Conservation (phyloP, 163 green algal species). For the Prototheca stagnorum region DNA sequence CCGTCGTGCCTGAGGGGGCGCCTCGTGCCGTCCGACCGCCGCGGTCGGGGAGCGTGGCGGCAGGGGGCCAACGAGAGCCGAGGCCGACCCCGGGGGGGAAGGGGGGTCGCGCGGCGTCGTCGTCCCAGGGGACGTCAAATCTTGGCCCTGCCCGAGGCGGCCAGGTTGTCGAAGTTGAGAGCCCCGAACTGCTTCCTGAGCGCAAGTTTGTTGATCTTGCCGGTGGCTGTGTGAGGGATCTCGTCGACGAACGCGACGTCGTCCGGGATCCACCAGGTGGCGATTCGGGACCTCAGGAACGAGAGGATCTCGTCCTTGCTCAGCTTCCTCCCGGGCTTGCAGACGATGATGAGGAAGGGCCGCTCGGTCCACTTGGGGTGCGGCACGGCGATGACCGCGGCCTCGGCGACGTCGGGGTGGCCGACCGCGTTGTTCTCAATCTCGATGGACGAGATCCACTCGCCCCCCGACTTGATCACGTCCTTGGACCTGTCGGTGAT, state of each 20-base stretch:
- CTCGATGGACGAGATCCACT: slow-evolving; percentile 74
- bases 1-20: no score
- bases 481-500: slow-evolving; percentile 70
- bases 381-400: slow-evolving; percentile 51
- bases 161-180: no score
- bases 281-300: slow-evolving; percentile 28
- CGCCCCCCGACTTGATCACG: slow-evolving; percentile 63
- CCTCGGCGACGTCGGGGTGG: slow-evolving; percentile 39
- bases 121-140: no score
- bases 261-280: slow-evolving; percentile 46
- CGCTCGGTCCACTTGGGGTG: slow-evolving; percentile 55
- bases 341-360: slow-evolving; percentile 53
- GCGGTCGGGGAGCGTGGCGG: no score
- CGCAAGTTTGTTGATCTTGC: slow-evolving; percentile 19
- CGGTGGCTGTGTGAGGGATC: slow-evolving; percentile 52
- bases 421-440: slow-evolving; percentile 54
- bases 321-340: slow-evolving; percentile 4
- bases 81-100: no score
- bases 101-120: no score
- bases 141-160: no score
- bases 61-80: no score
- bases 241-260: slow-evolving; percentile 58
- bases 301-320: slow-evolving; percentile 22
- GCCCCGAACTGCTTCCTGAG: slow-evolving; percentile 2
- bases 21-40: no score